These are phyloP conservation scores for Vigna radiata DNA, from an alignment of 306 rosid species.

Conservation along the genomic window DNA sequence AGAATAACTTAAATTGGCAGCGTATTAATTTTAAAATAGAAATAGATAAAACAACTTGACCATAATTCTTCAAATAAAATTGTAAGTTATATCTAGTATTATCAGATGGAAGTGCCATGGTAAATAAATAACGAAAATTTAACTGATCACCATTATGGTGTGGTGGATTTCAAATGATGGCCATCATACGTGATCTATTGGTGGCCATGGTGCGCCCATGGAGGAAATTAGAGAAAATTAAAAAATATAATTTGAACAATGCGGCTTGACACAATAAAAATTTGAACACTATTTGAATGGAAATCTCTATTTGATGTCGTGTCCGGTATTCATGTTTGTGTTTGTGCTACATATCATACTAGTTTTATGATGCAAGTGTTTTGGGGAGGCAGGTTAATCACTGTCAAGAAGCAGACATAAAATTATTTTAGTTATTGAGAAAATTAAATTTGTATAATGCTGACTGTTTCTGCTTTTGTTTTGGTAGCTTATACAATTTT, in stretches of 20 bases:
- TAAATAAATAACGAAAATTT: neutral
- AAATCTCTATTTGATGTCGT: too few relatives aligned
- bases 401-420: conserved; percentile 5
- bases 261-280: neutral
- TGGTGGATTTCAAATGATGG: neutral
- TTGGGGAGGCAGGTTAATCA: conserved; percentile 7
- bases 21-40: neutral
- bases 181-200: neutral
- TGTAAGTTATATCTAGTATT: neutral
- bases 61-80: neutral
- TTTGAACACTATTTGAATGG: neutral
- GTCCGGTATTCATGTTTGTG: too few relatives aligned
- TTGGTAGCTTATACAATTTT: conserved; percentile 3
- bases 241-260: neutral
- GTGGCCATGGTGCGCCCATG: neutral
- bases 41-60: neutral
- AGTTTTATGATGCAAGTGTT: conserved; percentile 18
- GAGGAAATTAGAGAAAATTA: neutral
- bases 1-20: neutral
- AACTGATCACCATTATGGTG: neutral
- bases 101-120: neutral
- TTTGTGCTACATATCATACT: too few relatives aligned
- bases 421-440: conserved; percentile 9
- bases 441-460: conserved; percentile 22
- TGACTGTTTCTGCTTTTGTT: neutral